These are phyloP conservation scores for Pelagophyceae sp. DNA, from an alignment of 352 stramenopile genomes.

Conservation along the genomic window DNA sequence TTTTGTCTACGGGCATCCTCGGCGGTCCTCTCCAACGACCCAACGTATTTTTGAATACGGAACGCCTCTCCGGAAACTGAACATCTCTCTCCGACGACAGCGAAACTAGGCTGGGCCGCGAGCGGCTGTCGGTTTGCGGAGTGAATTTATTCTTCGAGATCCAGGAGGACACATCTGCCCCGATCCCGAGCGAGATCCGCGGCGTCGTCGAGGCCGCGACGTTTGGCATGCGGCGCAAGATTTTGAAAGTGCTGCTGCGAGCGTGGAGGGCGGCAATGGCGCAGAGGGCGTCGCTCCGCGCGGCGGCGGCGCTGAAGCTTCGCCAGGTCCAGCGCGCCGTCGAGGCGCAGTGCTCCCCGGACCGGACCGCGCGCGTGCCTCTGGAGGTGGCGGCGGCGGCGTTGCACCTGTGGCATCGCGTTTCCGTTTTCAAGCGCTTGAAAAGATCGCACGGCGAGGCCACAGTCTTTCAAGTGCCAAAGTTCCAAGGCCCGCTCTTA, in stretches of 20 bases:
- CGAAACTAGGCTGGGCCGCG: neutral
- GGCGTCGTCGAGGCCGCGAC: neutral
- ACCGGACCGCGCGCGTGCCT: neutral
- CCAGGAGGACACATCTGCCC: neutral
- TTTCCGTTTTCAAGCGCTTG: neutral
- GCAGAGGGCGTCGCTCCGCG: neutral
- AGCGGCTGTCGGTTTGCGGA: neutral
- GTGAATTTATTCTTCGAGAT: constrained; percentile 13
- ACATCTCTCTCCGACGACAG: no score
- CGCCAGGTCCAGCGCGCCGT: neutral
- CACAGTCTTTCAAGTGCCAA: neutral
- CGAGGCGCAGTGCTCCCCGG: neutral
- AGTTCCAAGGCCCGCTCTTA: neutral
- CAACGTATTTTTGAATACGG: no score
- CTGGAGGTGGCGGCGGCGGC: neutral
- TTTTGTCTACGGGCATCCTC: no score
- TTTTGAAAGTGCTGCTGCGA: neutral
- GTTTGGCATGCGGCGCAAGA: constrained; percentile 8
- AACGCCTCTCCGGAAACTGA: neutral
- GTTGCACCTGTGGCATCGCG: constrained; percentile 8
- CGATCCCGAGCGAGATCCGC: neutral
- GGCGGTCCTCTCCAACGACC: no score
- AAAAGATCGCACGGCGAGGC: neutral
- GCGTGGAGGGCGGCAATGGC: neutral
- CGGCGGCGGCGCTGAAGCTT: neutral